Percentiles rank a stretch among this genome's conserved stretches.
phyloP scores from a whole-genome alignment of 164 flowering plant species.

The Aristolochia fimbriata region DNA sequence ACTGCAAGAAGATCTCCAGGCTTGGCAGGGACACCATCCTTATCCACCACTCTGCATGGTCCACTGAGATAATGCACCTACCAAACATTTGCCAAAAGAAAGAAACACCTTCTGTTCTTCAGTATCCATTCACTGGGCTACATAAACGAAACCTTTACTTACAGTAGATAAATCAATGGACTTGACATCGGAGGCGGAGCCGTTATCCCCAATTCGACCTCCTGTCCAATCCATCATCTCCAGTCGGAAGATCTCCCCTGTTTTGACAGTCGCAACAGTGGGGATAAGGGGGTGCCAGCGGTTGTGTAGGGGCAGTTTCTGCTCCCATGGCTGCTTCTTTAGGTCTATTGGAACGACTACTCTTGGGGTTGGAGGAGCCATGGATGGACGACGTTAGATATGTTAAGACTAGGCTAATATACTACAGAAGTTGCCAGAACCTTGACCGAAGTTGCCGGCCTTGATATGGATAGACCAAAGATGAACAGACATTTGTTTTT shows the following conservation, averaged over 20 bases:
- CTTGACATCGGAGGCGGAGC: constrained; percentile 56
- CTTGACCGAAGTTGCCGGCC: too few species aligned
- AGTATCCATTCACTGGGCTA: neutral
- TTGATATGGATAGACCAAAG: too few species aligned
- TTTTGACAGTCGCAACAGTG: constrained; percentile 50
- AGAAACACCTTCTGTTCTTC: neutral
- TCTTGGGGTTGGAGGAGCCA: constrained; percentile 49
- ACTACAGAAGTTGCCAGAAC: too few species aligned
- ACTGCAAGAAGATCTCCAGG: constrained; percentile 94
- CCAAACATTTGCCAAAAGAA: neutral
- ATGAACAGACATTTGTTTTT: too few species aligned
- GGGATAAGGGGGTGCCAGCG: constrained; percentile 90
- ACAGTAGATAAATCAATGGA: constrained; percentile 58
- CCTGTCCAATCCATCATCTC: constrained; percentile 92
- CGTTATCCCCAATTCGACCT: constrained; percentile 45
- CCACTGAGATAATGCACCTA: constrained; percentile 93
- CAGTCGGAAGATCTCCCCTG: constrained; percentile 50
- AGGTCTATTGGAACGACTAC: constrained; percentile 45
- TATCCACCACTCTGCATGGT: constrained; percentile 64
- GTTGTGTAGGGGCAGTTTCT: constrained; percentile 46
- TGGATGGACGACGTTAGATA: constrained; percentile 7
- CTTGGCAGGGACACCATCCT: constrained; percentile 61
- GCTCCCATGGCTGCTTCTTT: constrained; percentile 53
- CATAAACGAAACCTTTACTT: constrained; percentile 18
- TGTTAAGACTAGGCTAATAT: too few species aligned